These are phyloP conservation scores for Mycena galopus DNA, from an alignment of 768 basidiomycete genomes.

Conservation along the genomic window DNA sequence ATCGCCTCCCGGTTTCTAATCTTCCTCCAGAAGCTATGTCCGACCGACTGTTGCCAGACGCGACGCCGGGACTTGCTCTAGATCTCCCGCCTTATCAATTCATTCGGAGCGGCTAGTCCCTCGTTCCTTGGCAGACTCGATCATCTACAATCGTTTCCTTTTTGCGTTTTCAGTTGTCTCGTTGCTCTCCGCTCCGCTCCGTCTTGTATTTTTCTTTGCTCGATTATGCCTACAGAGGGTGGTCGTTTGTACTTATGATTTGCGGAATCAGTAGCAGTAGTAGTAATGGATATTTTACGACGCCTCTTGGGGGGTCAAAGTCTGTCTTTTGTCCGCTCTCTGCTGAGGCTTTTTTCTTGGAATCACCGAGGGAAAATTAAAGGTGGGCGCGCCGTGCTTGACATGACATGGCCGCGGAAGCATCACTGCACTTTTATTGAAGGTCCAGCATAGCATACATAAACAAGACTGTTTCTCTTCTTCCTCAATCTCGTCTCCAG, in stretches of 20 bases:
- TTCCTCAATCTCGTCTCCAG: conserved; percentile 1
- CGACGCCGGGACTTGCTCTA: conserved; percentile 8
- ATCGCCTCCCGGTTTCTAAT: conserved; percentile 38
- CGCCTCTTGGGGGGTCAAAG: not conserved
- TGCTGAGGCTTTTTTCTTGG: no score
- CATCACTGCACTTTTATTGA: not conserved
- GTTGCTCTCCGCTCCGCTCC: conserved; percentile 26
- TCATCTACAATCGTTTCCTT: conserved; percentile 23
- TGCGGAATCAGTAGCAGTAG: conserved; percentile 21
- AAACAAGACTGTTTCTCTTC: not conserved
- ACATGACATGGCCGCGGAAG: not conserved
- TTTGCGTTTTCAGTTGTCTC: conserved; percentile 28
- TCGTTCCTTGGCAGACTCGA: conserved; percentile 14
- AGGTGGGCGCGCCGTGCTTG: not conserved
- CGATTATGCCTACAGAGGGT: conserved; percentile 3
- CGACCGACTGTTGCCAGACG: not conserved
- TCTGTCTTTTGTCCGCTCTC: no score
- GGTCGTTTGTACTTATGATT: conserved; percentile 20
- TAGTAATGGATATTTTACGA: conserved; percentile 20
- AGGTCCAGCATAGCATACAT: not conserved
- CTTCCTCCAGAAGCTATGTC: conserved; percentile 1
- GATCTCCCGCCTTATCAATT: conserved; percentile 17
- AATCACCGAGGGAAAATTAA: not conserved
- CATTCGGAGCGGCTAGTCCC: conserved; percentile 20
- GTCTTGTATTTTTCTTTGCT: conserved; percentile 30